Conservation (phyloP, 805 yeast species). For the Candida koratica region DNA sequence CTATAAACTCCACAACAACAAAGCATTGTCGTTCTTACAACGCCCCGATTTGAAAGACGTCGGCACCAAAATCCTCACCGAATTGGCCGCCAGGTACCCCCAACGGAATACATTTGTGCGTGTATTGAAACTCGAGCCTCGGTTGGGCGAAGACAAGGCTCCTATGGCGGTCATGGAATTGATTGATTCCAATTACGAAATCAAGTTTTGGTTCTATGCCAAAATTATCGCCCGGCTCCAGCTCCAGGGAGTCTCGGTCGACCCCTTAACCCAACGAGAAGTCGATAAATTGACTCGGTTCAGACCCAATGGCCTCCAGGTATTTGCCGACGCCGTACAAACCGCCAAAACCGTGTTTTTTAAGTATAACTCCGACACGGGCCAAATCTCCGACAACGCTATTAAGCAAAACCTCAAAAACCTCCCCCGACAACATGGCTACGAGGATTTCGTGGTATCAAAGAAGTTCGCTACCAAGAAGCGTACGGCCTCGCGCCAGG, state of each 20-base stretch:
- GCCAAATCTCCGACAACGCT: slow-evolving; percentile 21
- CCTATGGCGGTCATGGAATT: slow-evolving; percentile 85
- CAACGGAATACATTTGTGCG: slow-evolving; percentile 74
- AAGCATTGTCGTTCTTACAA: slow-evolving; percentile 35
- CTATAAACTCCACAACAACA: slow-evolving; percentile 15
- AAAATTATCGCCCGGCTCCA: slow-evolving; percentile 78
- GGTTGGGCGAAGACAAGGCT: slow-evolving; percentile 81
- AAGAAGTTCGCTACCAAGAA: slow-evolving; percentile 33
- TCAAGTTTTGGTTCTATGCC: slow-evolving; percentile 75
- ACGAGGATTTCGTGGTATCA: slow-evolving; percentile 21
- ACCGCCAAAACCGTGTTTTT: slow-evolving; percentile 36
- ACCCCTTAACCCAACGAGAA: slow-evolving; percentile 50
- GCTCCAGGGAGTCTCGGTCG: slow-evolving; percentile 52
- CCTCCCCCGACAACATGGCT: slow-evolving; percentile 27
- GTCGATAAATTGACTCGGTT: slow-evolving; percentile 46
- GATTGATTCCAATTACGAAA: slow-evolving; percentile 63
- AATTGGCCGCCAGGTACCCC: slow-evolving; percentile 59
- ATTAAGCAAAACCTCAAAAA: slow-evolving; percentile 29
- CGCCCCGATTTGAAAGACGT: slow-evolving; percentile 43
- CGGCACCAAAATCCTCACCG: slow-evolving; percentile 63
- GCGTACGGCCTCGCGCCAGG: too few relatives aligned
- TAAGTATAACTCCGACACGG: slow-evolving; percentile 29
- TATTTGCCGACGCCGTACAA: slow-evolving; percentile 63
- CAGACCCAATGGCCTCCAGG: slow-evolving; percentile 47
- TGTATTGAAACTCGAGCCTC: slow-evolving; percentile 74